Percentiles rank a stretch among this genome's conserved stretches.
Evolutionary conservation across 2,329 filamentous ascomycete genomes (phyloP).

Genomic region (Trichoderma koningii): DNA sequence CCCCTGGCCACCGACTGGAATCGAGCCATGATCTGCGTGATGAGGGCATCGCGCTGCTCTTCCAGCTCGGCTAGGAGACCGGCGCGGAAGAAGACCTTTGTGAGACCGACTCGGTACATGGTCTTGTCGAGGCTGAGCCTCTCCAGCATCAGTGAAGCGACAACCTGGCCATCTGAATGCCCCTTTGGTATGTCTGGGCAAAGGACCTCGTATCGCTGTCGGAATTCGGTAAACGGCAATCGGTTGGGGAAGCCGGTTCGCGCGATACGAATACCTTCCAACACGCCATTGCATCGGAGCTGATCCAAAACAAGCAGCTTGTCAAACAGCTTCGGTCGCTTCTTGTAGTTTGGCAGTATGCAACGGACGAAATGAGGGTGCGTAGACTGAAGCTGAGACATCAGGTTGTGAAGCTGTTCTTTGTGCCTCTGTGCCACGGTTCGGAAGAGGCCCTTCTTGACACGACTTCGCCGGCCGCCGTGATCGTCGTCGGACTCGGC

Average conservation of each 20-base stretch:
- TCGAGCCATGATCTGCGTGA: slow-evolving; percentile 87
- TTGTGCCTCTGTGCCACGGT: slow-evolving; percentile 97
- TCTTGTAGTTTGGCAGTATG: slow-evolving; percentile 97
- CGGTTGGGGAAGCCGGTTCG: slow-evolving; percentile 96
- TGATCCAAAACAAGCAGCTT: slow-evolving; percentile 94
- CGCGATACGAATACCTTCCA: slow-evolving; percentile 98
- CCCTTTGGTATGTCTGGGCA: slow-evolving; percentile 86
- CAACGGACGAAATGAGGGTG: slow-evolving; percentile 98
- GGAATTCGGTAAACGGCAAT: slow-evolving; percentile 88
- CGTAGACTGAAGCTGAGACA: slow-evolving; percentile 91
- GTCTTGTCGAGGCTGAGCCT: slow-evolving; percentile 82
- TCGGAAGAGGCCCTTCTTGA: slow-evolving; percentile 96
- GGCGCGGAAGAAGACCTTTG: slow-evolving; percentile 97
- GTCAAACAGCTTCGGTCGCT: slow-evolving; percentile 89
- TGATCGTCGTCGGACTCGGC: slow-evolving; percentile 75
- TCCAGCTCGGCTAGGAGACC: slow-evolving; percentile 95
- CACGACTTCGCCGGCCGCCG: slow-evolving; percentile 70
- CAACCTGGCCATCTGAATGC: slow-evolving; percentile 86
- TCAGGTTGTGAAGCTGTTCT: slow-evolving; percentile 94
- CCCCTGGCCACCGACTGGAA: slow-evolving; percentile 93
- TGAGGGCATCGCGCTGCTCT: slow-evolving; percentile 89
- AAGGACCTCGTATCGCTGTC: slow-evolving; percentile 92
- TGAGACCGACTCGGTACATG: slow-evolving; percentile 89
- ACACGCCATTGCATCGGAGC: slow-evolving; percentile 95
- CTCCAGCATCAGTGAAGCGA: slow-evolving; percentile 82